A percentile compares a stretch with the other conserved stretches of the same genome.
These are phyloP conservation scores for Fusarium stilboides DNA, from an alignment of 2,329 filamentous ascomycete species.

Conservation along the genomic window DNA sequence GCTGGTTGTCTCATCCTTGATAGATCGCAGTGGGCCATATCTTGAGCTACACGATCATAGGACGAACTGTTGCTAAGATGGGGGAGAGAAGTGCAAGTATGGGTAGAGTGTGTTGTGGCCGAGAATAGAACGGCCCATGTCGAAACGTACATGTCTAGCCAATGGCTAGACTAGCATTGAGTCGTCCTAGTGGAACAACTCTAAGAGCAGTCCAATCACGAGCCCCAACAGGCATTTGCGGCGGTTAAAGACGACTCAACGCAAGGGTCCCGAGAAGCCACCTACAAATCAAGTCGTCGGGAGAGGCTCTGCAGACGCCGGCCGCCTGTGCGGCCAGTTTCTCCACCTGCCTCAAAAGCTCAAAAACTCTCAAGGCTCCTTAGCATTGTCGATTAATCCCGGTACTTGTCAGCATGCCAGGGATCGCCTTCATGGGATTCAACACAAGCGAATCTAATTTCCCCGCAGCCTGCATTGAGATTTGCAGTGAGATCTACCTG, in stretches of 20 bases:
- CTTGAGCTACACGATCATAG: slow-evolving; percentile 4
- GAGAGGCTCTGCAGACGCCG: slow-evolving; percentile 34
- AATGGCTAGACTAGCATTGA: background rate
- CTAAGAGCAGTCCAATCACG: slow-evolving; percentile 8
- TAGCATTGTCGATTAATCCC: background rate
- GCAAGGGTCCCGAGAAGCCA: slow-evolving; percentile 6
- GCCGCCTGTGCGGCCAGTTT: slow-evolving; percentile 31
- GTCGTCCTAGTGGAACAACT: background rate
- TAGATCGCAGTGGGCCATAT: slow-evolving; percentile 15
- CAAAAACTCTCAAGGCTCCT: too few species aligned
- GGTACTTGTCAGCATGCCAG: background rate
- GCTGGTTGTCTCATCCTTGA: slow-evolving; percentile 1
- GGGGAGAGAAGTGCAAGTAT: slow-evolving; percentile 3
- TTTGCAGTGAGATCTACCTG: background rate
- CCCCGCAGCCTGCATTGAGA: background rate
- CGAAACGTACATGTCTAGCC: slow-evolving; percentile 1
- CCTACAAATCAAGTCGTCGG: slow-evolving; percentile 17
- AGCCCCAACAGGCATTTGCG: background rate
- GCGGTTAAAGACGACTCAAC: slow-evolving; percentile 17
- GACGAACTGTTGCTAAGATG: background rate
- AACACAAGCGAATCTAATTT: background rate
- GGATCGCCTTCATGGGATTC: background rate
- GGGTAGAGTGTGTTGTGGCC: background rate
- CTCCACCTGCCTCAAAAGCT: background rate
- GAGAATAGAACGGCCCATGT: slow-evolving; percentile 26